Base-by-base conservation (phyloP, 2,329 filamentous ascomycete genomes). In the Ceratocystis smalleyi region DNA sequence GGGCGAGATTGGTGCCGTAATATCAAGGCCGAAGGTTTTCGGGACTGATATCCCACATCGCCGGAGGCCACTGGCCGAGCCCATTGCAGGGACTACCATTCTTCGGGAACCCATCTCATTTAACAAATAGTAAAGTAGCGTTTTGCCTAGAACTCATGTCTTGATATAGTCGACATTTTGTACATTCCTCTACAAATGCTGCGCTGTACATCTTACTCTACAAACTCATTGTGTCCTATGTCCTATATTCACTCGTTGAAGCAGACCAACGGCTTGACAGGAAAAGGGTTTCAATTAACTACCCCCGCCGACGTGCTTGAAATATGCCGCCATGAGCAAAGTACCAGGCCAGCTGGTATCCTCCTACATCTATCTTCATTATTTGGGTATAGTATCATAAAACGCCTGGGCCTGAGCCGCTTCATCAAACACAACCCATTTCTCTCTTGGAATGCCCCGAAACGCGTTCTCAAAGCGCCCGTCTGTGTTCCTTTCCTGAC, bases 381-480 rank as follows among this genome's bases (percentile, higher is more conserved):
- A 43, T 24, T 47, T 49, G 17, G 24, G 17, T 30, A 66, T 32
- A 2, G 32, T 15, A 57, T 61, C 65, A 40, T 63, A 61, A n/a
- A 64, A 66, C 47, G 19, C 8, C n/a, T 7, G 54, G 19, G 65
- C 65, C 54, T 66, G 40, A 22, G 78, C 75, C 0, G 92, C 84
- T 32, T 89, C 81, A 66, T 89, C 83, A 72, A 96, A 97, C 0
- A 96, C 85, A 70, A 85, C 83, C 91, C 92, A 97, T 0, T 84
- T 74, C 30, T 80, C 76, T 54, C 76, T 78, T 0, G 91, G 88
- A 7, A 96, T 78, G 49, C 79, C 84, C 68, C 85, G 78, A 72
- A 97, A 97, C 0, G 92, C 92, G 70, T 84, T 82, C 71, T 91
- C 84, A 70, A 97, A 97, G 35, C 94, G 79, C 68, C 83, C 79